Evolutionary conservation across 345 rosid genomes (phyloP).

Genomic region (Streptanthus diversifolius): DNA sequence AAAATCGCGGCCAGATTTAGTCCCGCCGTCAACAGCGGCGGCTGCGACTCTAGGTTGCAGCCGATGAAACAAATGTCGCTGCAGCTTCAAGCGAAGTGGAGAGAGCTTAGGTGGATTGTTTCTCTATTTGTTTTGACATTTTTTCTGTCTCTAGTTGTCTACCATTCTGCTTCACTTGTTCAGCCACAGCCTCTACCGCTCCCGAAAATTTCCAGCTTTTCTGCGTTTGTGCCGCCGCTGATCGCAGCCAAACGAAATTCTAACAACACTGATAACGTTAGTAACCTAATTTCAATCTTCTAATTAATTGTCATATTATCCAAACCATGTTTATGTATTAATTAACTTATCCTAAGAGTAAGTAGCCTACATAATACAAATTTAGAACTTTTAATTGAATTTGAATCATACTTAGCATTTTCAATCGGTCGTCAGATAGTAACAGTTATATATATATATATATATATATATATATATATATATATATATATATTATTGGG

Average conservation of each 20-base stretch:
- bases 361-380: background rate
- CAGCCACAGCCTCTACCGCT: slow-evolving; percentile 2
- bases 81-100: slow-evolving; percentile 1
- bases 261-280: background rate
- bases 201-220: background rate
- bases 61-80: background rate
- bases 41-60: background rate
- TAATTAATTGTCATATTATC: background rate
- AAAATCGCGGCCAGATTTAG: background rate
- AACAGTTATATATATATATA: background rate
- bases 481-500: background rate
- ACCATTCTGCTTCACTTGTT: slow-evolving; percentile 2
- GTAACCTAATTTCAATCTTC: background rate
- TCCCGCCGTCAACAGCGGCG: background rate
- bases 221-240: background rate
- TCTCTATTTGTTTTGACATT: background rate
- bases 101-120: background rate
- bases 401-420: background rate
- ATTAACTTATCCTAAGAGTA: background rate
- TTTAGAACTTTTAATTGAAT: background rate
- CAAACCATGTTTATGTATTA: background rate
- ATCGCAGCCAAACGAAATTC: background rate
- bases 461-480: background rate
- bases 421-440: background rate
- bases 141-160: background rate